A percentile compares a stretch with the other conserved stretches of the same genome.
These are phyloP conservation scores for Stachybotrys chlorohalonatus DNA, from an alignment of 2,329 filamentous ascomycete genomes.

Conservation along the genomic window DNA sequence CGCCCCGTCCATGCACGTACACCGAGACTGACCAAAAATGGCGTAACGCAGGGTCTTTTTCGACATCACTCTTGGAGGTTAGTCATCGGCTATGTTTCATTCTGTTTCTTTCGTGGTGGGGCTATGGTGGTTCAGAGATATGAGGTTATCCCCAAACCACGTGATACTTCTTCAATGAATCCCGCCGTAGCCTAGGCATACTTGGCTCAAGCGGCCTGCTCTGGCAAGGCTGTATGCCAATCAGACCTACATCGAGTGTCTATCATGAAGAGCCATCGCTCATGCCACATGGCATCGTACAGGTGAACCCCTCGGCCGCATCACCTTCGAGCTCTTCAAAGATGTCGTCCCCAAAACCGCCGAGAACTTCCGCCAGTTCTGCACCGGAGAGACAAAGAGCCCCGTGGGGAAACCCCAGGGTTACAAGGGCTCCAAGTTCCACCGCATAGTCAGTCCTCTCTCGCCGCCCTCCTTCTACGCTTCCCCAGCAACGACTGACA, in stretches of 20 bases:
- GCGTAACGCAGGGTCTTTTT: slow-evolving; percentile 51
- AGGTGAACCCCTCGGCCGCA: slow-evolving; percentile 80
- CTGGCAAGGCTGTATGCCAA: neutral
- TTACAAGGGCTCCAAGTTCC: slow-evolving; percentile 92
- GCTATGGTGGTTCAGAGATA: neutral
- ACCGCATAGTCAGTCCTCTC: slow-evolving; percentile 64
- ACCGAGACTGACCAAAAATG: neutral
- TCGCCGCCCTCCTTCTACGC: neutral
- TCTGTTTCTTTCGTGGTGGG: neutral
- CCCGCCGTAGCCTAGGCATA: neutral
- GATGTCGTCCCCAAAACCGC: slow-evolving; percentile 79
- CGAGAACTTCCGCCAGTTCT: slow-evolving; percentile 96
- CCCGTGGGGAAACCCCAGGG: slow-evolving; percentile 70
- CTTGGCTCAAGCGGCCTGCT: neutral
- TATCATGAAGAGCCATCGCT: no score
- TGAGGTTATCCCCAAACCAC: slow-evolving; percentile 1
- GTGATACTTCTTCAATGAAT: neutral
- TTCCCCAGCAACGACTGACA: neutral
- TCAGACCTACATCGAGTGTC: no score
- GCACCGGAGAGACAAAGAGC: slow-evolving; percentile 85
- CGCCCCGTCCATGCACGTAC: neutral
- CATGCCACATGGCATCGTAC: neutral
- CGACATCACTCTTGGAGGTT: slow-evolving; percentile 71
- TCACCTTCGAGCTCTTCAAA: slow-evolving; percentile 86
- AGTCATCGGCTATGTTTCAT: slow-evolving; percentile 16